Percentiles rank a stretch among this genome's conserved stretches.
Evolutionary conservation across 2,329 filamentous ascomycete species (phyloP).

Genomic region (Grosmannia clavigera): DNA sequence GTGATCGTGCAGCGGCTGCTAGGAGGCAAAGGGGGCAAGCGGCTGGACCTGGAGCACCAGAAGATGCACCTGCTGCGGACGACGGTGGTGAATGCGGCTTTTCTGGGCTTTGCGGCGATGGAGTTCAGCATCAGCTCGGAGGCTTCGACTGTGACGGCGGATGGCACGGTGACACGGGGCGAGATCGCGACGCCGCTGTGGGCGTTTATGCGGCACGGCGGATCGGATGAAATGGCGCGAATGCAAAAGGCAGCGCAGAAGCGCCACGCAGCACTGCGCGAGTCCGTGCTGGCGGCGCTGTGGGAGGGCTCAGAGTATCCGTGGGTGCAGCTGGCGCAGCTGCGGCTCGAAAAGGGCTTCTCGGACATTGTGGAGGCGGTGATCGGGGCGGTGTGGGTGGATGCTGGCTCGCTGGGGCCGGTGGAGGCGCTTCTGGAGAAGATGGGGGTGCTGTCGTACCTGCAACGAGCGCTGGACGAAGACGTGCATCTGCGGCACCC

Average conservation of each 20-base stretch:
- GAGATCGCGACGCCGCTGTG: conserved; percentile 36
- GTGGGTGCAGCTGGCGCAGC: conserved; percentile 57
- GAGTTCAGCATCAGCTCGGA: conserved; percentile 24
- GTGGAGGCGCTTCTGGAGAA: conserved; percentile 50
- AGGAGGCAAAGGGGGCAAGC: neutral
- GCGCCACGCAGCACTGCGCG: conserved; percentile 36
- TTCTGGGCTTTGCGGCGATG: conserved; percentile 67
- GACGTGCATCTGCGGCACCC: conserved; percentile 47
- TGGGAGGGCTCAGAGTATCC: conserved; percentile 47
- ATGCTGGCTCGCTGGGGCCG: conserved; percentile 49
- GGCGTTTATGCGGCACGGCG: conserved; percentile 53
- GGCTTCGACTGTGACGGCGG: conserved; percentile 9
- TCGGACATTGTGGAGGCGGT: conserved; percentile 75
- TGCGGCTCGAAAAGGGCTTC: conserved; percentile 63
- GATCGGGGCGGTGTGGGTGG: conserved; percentile 73
- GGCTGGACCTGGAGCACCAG: conserved; percentile 24
- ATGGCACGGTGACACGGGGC: neutral
- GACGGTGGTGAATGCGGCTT: conserved; percentile 66
- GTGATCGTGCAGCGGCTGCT: conserved; percentile 41
- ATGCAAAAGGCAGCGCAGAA: conserved; percentile 19
- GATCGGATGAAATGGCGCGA: conserved; percentile 31
- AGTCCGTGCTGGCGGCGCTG: conserved; percentile 38
- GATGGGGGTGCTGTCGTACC: conserved; percentile 51
- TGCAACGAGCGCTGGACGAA: conserved; percentile 49
- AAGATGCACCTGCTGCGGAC: conserved; percentile 68